Evolutionary conservation across 768 basidiomycete genomes (phyloP).

Genomic region (Mycena galericulata): DNA sequence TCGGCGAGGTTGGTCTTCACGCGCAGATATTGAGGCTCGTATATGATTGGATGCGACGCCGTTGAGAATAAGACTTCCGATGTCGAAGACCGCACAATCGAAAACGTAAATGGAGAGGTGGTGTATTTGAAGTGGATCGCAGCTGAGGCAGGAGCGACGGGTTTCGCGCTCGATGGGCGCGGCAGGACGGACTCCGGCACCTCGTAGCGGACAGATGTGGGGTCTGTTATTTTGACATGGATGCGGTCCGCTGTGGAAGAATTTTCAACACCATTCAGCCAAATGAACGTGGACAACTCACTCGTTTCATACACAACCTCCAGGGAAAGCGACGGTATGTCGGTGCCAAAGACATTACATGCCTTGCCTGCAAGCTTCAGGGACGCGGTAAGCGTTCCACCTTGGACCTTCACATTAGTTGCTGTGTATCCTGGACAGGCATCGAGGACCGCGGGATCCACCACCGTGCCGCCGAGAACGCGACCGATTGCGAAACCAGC

Average conservation of each 20-base stretch:
- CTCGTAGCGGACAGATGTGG: conserved; percentile 64
- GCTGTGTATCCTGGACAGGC: conserved; percentile 72
- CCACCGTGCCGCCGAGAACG: conserved; percentile 29
- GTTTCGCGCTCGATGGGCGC: conserved; percentile 53
- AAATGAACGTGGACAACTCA: conserved; percentile 37
- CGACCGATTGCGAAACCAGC: conserved; percentile 17
- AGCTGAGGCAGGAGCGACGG: conserved; percentile 46
- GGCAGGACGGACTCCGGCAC: conserved; percentile 74
- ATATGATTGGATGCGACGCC: conserved; percentile 71
- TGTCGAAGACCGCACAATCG: conserved; percentile 61
- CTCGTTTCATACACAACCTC: conserved; percentile 71
- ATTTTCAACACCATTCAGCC: neutral
- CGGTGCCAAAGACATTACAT: conserved; percentile 72
- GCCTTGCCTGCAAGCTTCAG: conserved; percentile 63
- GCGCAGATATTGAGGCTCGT: conserved; percentile 82
- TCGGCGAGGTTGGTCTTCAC: conserved; percentile 71
- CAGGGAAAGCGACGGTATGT: conserved; percentile 60
- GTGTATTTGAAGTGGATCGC: conserved; percentile 72
- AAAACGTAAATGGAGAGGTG: conserved; percentile 70
- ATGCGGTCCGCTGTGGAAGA: conserved; percentile 62
- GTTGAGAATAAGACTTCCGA: conserved; percentile 73
- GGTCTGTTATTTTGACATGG: conserved; percentile 72
- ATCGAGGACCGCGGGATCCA: conserved; percentile 56
- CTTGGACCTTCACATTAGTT: conserved; percentile 53
- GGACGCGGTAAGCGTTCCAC: conserved; percentile 60